Percentiles rank a stretch among this genome's conserved stretches.
Conservation (phyloP, 2,329 filamentous ascomycete genomes). For the Xylariaceae sp. region DNA sequence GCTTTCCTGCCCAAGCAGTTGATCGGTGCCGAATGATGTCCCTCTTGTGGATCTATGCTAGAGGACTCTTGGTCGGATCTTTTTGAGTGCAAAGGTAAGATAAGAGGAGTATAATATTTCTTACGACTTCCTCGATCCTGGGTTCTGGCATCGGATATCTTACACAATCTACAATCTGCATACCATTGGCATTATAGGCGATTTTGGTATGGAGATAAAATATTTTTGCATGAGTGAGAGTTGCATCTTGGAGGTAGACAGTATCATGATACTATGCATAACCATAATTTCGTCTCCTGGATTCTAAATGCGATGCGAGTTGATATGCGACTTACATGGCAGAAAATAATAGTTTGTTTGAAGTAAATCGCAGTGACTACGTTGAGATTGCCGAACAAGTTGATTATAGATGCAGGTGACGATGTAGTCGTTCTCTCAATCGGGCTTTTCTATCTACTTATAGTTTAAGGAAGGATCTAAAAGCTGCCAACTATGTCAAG, state of each 20-base stretch:
- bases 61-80: background rate
- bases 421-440: background rate
- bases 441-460: constrained; percentile 3
- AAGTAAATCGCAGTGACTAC: background rate
- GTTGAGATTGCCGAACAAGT: too few relatives aligned
- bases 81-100: background rate
- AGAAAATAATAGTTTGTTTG: background rate
- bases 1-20: constrained; percentile 83
- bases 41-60: background rate
- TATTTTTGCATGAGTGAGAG: background rate
- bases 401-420: background rate
- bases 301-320: background rate
- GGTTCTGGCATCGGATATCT: background rate
- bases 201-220: background rate
- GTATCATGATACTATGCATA: background rate
- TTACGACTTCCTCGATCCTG: background rate
- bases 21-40: constrained; percentile 57
- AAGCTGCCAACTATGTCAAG: background rate
- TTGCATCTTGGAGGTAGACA: background rate
- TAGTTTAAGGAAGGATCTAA: too few relatives aligned
- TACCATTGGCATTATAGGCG: background rate
- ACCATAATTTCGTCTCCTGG: too few relatives aligned
- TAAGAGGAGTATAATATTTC: background rate
- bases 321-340: background rate
- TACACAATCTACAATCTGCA: background rate